Conservation (phyloP, 768 basidiomycete species). For the Leccinum ochraceum region DNA sequence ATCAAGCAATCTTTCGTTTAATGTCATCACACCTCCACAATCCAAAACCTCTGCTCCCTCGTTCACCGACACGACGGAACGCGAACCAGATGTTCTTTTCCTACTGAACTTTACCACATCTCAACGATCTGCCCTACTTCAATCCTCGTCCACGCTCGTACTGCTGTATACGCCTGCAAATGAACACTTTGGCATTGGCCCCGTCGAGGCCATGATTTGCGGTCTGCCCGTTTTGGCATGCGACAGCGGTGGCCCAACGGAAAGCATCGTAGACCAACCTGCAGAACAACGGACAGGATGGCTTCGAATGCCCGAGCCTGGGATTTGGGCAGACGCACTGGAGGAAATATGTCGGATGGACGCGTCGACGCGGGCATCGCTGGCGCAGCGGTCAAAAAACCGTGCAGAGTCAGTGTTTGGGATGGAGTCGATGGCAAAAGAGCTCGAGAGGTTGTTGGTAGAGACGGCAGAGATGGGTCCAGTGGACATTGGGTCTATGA, state of each 20-base stretch:
- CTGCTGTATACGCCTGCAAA: constrained; percentile 93
- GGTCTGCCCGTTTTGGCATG: constrained; percentile 90
- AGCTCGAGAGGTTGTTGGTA: constrained; percentile 54
- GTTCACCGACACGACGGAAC: constrained; percentile 36
- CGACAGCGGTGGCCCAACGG: constrained; percentile 85
- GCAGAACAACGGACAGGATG: constrained; percentile 67
- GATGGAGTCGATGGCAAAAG: constrained; percentile 70
- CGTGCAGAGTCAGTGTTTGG: constrained; percentile 71
- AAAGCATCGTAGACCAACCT: constrained; percentile 63
- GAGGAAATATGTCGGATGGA: constrained; percentile 49
- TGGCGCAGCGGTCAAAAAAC: constrained; percentile 56
- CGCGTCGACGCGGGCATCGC: constrained; percentile 19
- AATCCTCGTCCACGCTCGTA: constrained; percentile 60
- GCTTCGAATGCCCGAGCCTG: constrained; percentile 61
- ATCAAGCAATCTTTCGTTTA: constrained; percentile 55
- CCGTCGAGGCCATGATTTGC: constrained; percentile 92
- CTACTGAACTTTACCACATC: constrained; percentile 87
- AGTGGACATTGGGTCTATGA: constrained; percentile 25
- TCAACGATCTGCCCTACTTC: constrained; percentile 83
- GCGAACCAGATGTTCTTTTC: constrained; percentile 70
- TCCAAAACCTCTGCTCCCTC: constrained; percentile 43
- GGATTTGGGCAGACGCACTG: constrained; percentile 72
- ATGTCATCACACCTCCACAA: constrained; percentile 51
- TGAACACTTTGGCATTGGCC: constrained; percentile 97
- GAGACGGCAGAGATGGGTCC: constrained; percentile 60